Base-by-base conservation (phyloP, 2,329 filamentous ascomycete genomes). In the Leptographium wingfieldii region DNA sequence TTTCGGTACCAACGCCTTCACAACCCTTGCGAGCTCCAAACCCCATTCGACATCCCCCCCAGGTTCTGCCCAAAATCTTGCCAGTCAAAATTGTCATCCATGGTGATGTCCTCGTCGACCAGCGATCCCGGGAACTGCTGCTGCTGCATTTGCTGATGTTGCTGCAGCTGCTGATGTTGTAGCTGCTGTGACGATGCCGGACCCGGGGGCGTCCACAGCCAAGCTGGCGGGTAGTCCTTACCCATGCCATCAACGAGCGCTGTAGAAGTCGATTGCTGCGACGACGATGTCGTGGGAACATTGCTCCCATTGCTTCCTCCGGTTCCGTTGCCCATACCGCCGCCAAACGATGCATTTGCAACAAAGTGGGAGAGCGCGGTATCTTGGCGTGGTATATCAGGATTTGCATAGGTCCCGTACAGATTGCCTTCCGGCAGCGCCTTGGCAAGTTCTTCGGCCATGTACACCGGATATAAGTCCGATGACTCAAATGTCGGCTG, bases 191-290 rank as follows among this genome's bases (percentile, higher is more conserved):
- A 3, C 9, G 12, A 3, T 53, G 48, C 6, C 10, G 16, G 19
- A 14, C 19, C 31, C 25, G 73, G 73, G 14, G 71, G 72, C 1
- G 77, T 77, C 54, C 81, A 83, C 64, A 81, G 73, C 64, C 81
- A 83, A 55, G 80, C 79, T 6, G 81, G 77, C 2, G 80, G 75
- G 12, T 77, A 77, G 29, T 74, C 74, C 3, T 73, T 73, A 27
- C 65, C 73, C 1, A 71, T 80, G 5, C 77, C 79, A 3, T 81
- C 65, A 5, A 67, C 57, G 3, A 67, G 61, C 11, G 67, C 65
- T 12, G 65, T 65, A 5, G 22, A 22, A 25, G 14, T 27, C 22
- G 46, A 22, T 7, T 22, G 29, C 31, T 54, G 51, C 51, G 29
- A 29, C 19, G 51, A 33, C 19, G 51, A 33, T 31, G 29, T 22